phyloP scores from a whole-genome alignment of 768 basidiomycete genomes.

The Boletus barrowsii region DNA sequence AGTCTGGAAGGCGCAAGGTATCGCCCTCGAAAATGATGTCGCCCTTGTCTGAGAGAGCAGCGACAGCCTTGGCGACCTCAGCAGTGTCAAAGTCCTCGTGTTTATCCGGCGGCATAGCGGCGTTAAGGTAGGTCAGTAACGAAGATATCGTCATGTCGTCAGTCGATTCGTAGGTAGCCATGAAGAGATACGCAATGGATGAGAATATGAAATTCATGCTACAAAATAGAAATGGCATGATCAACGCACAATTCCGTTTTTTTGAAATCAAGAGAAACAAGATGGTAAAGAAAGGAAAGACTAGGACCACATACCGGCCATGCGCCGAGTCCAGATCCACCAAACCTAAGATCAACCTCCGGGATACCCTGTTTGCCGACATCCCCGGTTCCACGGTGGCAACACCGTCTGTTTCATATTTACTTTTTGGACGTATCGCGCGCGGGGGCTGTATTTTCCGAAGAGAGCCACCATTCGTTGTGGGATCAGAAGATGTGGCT shows the following conservation, averaged over 20 bases:
- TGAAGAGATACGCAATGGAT: conserved; percentile 63
- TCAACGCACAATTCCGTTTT: conserved; percentile 7
- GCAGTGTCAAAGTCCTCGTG: conserved; percentile 79
- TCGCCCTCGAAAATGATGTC: conserved; percentile 53
- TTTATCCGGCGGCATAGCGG: conserved; percentile 73
- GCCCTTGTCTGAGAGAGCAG: conserved; percentile 44
- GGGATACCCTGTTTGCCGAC: conserved; percentile 21
- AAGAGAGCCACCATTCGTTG: conserved; percentile 1
- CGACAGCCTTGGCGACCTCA: conserved; percentile 58
- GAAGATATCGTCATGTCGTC: conserved; percentile 72
- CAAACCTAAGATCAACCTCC: conserved; percentile 33
- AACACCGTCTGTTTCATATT: conserved; percentile 22
- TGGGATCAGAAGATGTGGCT: conserved; percentile 16
- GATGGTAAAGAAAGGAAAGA: background rate
- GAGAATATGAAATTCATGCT: conserved; percentile 60
- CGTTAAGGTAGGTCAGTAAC: conserved; percentile 68
- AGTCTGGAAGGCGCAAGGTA: conserved; percentile 30
- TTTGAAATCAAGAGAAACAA: background rate
- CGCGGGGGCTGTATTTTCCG: conserved; percentile 26
- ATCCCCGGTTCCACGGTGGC: conserved; percentile 13
- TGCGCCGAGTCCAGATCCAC: conserved; percentile 59
- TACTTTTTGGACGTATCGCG: conserved; percentile 26
- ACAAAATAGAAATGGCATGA: conserved; percentile 1
- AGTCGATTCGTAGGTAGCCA: conserved; percentile 59
- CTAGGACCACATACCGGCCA: conserved; percentile 51